Evolutionary conservation across 305 asterid genomes (phyloP).

Genomic region (Vinca major): DNA sequence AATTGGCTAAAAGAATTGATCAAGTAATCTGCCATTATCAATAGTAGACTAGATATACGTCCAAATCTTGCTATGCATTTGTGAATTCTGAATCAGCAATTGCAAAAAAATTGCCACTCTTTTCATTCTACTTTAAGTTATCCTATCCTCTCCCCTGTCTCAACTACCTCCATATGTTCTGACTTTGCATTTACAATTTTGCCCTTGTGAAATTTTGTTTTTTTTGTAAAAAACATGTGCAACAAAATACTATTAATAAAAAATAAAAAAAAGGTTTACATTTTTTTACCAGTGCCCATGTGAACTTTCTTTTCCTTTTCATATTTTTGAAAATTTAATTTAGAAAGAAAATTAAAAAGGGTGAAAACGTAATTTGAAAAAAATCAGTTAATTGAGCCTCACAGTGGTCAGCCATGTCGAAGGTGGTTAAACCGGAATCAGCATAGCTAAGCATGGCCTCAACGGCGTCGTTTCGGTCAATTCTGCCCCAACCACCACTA

Average conservation of each 20-base stretch:
- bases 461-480: slow-evolving; percentile 81
- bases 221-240: not conserved
- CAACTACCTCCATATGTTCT: slow-evolving; percentile 22
- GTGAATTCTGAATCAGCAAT: not conserved
- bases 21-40: slow-evolving; percentile 36
- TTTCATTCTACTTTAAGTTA: slow-evolving; percentile 9
- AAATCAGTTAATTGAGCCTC: slow-evolving; percentile 11
- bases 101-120: not conserved
- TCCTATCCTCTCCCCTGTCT: slow-evolving; percentile 20
- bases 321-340: not conserved
- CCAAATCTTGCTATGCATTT: not conserved
- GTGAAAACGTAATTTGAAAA: not conserved
- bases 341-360: not conserved
- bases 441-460: slow-evolving; percentile 75
- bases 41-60: not conserved
- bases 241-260: not conserved
- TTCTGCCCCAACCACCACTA: slow-evolving; percentile 95
- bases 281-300: not conserved
- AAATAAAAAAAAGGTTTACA: not conserved
- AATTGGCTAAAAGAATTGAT: slow-evolving; percentile 26
- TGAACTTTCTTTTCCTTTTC: not conserved
- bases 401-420: slow-evolving; percentile 98
- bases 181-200: slow-evolving; percentile 19
- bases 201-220: slow-evolving; percentile 13
- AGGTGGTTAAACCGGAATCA: slow-evolving; percentile 80